A percentile compares a stretch with the other conserved stretches of the same genome.
Conservation (phyloP, 805 yeast species). For the Starmerella vaccinii region DNA sequence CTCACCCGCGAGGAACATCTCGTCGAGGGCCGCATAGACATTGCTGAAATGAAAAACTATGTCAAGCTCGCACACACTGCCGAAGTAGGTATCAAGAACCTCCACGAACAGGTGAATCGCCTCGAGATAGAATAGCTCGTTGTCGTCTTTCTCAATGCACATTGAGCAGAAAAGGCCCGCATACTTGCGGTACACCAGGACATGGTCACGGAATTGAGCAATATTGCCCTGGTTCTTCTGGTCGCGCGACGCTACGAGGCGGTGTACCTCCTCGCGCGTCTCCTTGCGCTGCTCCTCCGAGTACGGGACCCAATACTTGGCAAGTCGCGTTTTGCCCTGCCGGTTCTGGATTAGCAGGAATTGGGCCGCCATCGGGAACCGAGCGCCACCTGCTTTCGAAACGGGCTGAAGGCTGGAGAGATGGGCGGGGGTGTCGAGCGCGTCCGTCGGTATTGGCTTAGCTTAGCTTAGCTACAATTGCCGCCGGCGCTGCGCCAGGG, state of each 20-base stretch:
- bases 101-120: conserved; percentile 83
- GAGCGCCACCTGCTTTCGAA: not conserved
- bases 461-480: too few species aligned
- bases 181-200: conserved; percentile 75
- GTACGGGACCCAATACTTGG: conserved; percentile 59
- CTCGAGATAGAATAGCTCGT: conserved; percentile 73
- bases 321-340: conserved; percentile 84
- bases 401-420: too few species aligned
- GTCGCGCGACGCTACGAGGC: conserved; percentile 71
- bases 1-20: conserved; percentile 83
- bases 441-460: too few species aligned
- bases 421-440: too few species aligned
- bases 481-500: not conserved
- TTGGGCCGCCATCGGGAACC: conserved; percentile 57
- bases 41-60: conserved; percentile 84
- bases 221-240: conserved; percentile 74
- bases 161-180: conserved; percentile 87
- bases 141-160: conserved; percentile 68
- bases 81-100: conserved; percentile 72
- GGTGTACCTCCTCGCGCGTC: conserved; percentile 56
- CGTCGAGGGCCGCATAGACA: conserved; percentile 73
- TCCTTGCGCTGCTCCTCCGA: conserved; percentile 39
- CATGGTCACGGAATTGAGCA: conserved; percentile 56
- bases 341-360: conserved; percentile 75
- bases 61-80: conserved; percentile 88